Conservation (phyloP, 495 filamentous ascomycete species). For the Penicillium atrosanguineum region DNA sequence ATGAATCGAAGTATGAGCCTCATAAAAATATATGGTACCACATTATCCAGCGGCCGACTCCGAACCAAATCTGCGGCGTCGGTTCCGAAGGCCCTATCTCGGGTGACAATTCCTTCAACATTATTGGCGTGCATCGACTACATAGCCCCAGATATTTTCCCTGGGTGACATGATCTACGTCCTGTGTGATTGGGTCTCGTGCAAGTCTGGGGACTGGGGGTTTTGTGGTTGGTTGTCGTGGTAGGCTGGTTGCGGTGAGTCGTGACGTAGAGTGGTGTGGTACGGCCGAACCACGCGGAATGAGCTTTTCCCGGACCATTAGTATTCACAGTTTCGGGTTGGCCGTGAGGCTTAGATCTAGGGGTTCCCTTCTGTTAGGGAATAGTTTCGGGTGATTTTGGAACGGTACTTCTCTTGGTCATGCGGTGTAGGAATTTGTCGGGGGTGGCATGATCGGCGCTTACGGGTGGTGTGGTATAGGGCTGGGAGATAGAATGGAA, state of each 20-base stretch:
- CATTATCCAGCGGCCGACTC: not conserved
- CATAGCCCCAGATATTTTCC: not conserved
- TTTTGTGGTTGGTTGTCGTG: not conserved
- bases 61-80: not conserved
- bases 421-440: not conserved
- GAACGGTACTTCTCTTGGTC: not conserved
- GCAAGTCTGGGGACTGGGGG: not conserved
- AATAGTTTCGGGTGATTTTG: not conserved
- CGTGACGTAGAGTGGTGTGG: slow-evolving; percentile 7
- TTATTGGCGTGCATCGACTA: not conserved
- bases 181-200: not conserved
- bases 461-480: not conserved
- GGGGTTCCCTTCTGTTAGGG: not conserved
- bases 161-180: slow-evolving; percentile 3
- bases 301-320: not conserved
- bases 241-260: not conserved
- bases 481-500: not conserved
- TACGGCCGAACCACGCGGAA: slow-evolving; percentile 9
- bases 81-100: not conserved
- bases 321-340: not conserved
- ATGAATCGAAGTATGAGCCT: not conserved
- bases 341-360: not conserved
- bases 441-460: slow-evolving; percentile 3
- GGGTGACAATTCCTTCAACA: not conserved
- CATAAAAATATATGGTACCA: not conserved